Conservation (phyloP, 2,329 filamentous ascomycete species). For the Capronia epimyces region DNA sequence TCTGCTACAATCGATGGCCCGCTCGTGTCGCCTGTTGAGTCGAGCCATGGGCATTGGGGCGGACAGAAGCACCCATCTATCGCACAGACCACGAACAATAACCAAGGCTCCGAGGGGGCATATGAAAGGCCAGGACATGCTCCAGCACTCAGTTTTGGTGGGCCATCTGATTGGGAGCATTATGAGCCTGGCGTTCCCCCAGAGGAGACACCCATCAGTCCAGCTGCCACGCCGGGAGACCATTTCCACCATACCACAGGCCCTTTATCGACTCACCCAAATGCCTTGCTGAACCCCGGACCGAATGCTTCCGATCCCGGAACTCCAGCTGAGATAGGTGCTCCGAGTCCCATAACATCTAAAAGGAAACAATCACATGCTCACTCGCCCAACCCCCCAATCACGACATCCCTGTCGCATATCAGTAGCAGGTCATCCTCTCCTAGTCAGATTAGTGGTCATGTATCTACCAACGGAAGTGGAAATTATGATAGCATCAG, state of each 20-base stretch:
- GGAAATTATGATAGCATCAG: conserved; percentile 43
- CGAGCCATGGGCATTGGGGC: conserved; percentile 10
- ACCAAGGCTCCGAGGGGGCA: conserved; percentile 25
- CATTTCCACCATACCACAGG: conserved; percentile 1
- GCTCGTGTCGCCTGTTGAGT: conserved; percentile 26
- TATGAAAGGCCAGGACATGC: conserved; percentile 13
- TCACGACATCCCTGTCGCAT: conserved; percentile 1
- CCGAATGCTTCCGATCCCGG: conserved; percentile 1
- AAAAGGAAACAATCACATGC: conserved; percentile 1
- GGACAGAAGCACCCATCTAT: conserved; percentile 13
- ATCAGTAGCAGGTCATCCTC: conserved; percentile 6
- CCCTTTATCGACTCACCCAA: conserved; percentile 2
- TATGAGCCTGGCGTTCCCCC: conserved; percentile 21
- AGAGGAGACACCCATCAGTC: conserved; percentile 18
- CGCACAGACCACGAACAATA: conserved; percentile 8
- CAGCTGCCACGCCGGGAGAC: conserved; percentile 1
- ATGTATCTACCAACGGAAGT: conserved; percentile 20
- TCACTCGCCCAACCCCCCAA: background rate
- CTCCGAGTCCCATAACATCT: conserved; percentile 18
- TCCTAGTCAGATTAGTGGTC: conserved; percentile 1
- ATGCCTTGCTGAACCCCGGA: conserved; percentile 5
- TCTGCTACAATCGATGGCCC: conserved; percentile 18
- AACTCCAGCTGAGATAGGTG: conserved; percentile 17
- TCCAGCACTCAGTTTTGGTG: conserved; percentile 38
- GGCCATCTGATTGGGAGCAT: conserved; percentile 47